phyloP scores from a whole-genome alignment of 371 early-diverging fungal genomes.

The Mortierella sp. region DNA sequence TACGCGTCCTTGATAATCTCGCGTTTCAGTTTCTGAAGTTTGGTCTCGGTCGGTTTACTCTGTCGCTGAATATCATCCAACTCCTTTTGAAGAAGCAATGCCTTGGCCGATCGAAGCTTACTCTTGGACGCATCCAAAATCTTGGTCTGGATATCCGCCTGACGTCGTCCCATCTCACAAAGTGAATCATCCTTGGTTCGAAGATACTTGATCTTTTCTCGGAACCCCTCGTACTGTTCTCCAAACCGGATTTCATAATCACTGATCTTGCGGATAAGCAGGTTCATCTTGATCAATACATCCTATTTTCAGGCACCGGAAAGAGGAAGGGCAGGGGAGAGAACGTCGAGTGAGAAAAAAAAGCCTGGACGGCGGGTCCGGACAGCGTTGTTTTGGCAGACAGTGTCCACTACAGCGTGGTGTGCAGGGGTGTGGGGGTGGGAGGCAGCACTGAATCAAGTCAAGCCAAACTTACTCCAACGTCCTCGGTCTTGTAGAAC shows the following conservation, averaged over 20 bases:
- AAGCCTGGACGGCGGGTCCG: no score
- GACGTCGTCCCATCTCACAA: constrained; percentile 52
- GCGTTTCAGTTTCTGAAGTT: constrained; percentile 41
- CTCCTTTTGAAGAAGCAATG: constrained; percentile 37
- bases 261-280: constrained; percentile 52
- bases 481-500: constrained; percentile 31
- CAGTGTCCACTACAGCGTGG: no score
- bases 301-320: constrained; percentile 11
- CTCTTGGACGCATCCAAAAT: constrained; percentile 45
- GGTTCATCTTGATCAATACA: constrained; percentile 47
- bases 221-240: constrained; percentile 44
- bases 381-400: no score
- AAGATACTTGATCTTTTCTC: constrained; percentile 52
- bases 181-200: constrained; percentile 53
- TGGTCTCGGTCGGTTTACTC: constrained; percentile 28
- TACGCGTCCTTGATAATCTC: constrained; percentile 47
- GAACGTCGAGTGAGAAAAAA: background rate
- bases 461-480: constrained; percentile 27
- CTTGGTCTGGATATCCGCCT: constrained; percentile 41
- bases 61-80: constrained; percentile 41
- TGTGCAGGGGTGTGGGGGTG: no score
- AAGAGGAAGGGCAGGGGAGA: background rate
- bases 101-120: constrained; percentile 33
- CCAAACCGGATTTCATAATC: constrained; percentile 52
- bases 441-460: no score